A percentile compares a stretch with the other conserved stretches of the same genome.
Conservation (phyloP, 2,329 filamentous ascomycete genomes). For the Aulographum hederae region DNA sequence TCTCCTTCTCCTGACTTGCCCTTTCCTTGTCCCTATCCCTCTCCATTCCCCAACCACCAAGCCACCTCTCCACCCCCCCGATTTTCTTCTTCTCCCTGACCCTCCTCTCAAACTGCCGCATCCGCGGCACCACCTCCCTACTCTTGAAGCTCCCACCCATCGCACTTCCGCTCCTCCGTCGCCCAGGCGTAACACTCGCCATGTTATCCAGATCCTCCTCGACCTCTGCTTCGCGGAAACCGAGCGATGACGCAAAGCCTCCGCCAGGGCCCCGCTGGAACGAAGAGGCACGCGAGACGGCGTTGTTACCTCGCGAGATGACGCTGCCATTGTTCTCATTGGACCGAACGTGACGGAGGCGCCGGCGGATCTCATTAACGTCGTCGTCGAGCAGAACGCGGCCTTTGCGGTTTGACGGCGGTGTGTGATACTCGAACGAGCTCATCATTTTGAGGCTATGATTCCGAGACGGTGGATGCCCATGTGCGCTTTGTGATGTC, state of each 20-base stretch:
- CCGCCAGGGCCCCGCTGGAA: constrained; percentile 2
- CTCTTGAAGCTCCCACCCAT: neutral
- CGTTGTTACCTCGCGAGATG: constrained; percentile 1
- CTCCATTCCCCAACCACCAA: neutral
- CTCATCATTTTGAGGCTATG: constrained; percentile 5
- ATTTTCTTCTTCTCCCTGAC: neutral
- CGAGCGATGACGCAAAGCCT: constrained; percentile 11
- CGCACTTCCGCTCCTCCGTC: neutral
- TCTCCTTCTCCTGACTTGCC: too few species aligned
- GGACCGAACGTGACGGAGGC: neutral
- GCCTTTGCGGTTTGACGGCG: constrained; percentile 10
- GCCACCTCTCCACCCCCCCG: neutral
- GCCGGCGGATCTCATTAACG: constrained; percentile 1
- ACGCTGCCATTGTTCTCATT: constrained; percentile 10
- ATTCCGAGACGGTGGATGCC: constrained; percentile 1
- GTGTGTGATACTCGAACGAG: constrained; percentile 8
- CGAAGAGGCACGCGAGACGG: neutral
- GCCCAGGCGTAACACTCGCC: constrained; percentile 10
- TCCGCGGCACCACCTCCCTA: neutral
- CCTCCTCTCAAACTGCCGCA: neutral
- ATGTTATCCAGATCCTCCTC: constrained; percentile 17
- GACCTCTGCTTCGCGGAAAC: constrained; percentile 19
- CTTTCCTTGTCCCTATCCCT: too few species aligned
- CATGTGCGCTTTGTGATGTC: too few species aligned
- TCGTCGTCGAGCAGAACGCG: constrained; percentile 6